Evolutionary conservation across 441 rosid genomes (phyloP).

Genomic region (Flueggea neowawraea): DNA sequence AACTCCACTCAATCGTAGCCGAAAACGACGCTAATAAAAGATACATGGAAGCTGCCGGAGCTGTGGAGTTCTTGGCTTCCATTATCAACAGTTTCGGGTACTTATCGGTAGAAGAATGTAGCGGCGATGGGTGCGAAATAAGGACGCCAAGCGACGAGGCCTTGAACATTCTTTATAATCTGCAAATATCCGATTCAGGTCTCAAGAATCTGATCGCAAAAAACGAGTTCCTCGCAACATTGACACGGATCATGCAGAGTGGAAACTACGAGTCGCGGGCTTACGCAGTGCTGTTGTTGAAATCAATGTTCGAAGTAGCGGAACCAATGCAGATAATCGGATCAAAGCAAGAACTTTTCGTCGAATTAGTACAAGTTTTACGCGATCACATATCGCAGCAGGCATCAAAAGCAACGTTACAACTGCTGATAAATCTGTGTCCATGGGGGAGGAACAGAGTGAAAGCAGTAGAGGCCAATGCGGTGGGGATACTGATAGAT

Average conservation of each 20-base stretch:
- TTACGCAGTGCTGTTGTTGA: conserved; percentile 56
- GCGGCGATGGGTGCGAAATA: conserved; percentile 17
- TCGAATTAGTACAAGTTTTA: conserved; percentile 46
- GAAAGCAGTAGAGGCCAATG: conserved; percentile 56
- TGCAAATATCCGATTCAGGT: conserved; percentile 54
- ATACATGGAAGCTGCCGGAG: conserved; percentile 74
- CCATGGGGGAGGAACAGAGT: conserved; percentile 69
- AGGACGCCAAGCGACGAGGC: conserved; percentile 53
- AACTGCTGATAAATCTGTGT: conserved; percentile 40
- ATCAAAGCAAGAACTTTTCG: conserved; percentile 38
- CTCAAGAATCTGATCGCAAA: conserved; percentile 47
- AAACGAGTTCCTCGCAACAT: conserved; percentile 41
- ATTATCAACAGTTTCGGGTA: conserved; percentile 28
- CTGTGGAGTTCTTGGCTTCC: conserved; percentile 55
- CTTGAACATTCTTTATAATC: conserved; percentile 46
- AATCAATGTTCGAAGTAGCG: conserved; percentile 53
- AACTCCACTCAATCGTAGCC: conserved; percentile 49
- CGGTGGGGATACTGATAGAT: conserved; percentile 52
- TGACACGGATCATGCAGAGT: conserved; percentile 48
- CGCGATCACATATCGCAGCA: conserved; percentile 58
- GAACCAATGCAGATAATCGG: conserved; percentile 50
- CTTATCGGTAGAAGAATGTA: conserved; percentile 12
- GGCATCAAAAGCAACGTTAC: conserved; percentile 64
- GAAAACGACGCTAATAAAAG: conserved; percentile 54
- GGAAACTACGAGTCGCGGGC: conserved; percentile 77